phyloP scores from a whole-genome alignment of 2,329 filamentous ascomycete genomes.

The Didymella pinodella region DNA sequence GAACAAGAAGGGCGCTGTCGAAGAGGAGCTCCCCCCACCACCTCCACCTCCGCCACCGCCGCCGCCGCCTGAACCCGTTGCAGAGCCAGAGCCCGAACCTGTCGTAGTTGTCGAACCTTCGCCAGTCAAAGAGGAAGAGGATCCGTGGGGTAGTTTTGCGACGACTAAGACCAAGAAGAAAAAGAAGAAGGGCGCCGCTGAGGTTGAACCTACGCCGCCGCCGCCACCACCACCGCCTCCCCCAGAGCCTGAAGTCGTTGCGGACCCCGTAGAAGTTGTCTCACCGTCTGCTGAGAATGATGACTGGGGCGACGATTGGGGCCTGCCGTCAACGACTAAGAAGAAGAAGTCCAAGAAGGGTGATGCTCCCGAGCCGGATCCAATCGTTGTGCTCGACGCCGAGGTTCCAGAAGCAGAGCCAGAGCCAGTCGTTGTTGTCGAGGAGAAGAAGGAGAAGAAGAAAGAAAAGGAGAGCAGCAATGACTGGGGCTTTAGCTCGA shows the following conservation, averaged over 20 bases:
- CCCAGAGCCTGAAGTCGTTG: slow-evolving; percentile 26
- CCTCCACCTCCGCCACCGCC: slow-evolving; percentile 34
- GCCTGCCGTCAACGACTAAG: slow-evolving; percentile 19
- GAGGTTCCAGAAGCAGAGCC: slow-evolving; percentile 43
- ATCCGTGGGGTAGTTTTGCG: slow-evolving; percentile 36
- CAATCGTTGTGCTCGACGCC: slow-evolving; percentile 11
- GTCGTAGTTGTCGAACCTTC: slow-evolving; percentile 40
- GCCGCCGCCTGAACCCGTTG: slow-evolving; percentile 44
- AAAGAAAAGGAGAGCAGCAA: slow-evolving; percentile 44
- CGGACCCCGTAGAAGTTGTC: slow-evolving; percentile 24
- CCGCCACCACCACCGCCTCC: slow-evolving; percentile 30
- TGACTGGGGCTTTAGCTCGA: slow-evolving; percentile 48
- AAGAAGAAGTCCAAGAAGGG: slow-evolving; percentile 47
- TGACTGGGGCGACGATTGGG: slow-evolving; percentile 40
- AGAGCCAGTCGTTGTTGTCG: slow-evolving; percentile 36
- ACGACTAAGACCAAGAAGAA: slow-evolving; percentile 20
- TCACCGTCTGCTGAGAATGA: slow-evolving; percentile 36
- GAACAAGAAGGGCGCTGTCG: slow-evolving; percentile 34
- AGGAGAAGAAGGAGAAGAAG: slow-evolving; percentile 38
- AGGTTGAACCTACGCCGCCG: slow-evolving; percentile 33
- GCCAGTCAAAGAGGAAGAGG: slow-evolving; percentile 42
- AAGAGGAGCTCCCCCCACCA: slow-evolving; percentile 30
- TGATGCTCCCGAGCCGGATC: slow-evolving; percentile 45
- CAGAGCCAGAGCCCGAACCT: slow-evolving; percentile 46
- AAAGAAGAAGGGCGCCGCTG: slow-evolving; percentile 42